Percentiles rank a stretch among this genome's conserved stretches.
Conservation (phyloP, 1,284 basidiomycete genomes). For the Inonotus obliquus region DNA sequence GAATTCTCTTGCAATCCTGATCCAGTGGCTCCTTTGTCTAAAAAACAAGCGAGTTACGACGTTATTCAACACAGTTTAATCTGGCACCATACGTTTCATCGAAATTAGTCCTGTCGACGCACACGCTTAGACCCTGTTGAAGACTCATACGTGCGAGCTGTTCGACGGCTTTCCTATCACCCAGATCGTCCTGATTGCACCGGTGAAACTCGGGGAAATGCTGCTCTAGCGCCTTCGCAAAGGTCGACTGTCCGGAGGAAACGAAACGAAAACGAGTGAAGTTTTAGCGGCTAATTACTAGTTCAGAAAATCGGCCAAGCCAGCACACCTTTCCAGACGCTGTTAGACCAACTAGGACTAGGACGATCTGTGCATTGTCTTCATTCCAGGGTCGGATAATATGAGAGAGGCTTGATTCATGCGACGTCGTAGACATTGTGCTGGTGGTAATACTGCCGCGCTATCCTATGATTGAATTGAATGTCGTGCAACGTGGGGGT, state of each 20-base stretch:
- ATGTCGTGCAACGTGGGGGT: not conserved
- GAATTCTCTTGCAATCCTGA: conserved; percentile 58
- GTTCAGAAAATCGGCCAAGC: not conserved
- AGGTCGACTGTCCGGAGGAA: conserved; percentile 49
- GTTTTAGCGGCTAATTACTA: not conserved
- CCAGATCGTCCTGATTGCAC: conserved; percentile 69
- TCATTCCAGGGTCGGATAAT: conserved; percentile 7
- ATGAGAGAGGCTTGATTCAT: not conserved
- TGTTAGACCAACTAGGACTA: conserved; percentile 66
- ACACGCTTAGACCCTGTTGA: conserved; percentile 53
- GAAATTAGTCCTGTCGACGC: conserved; percentile 71
- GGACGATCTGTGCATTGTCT: conserved; percentile 34
- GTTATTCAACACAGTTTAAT: not conserved
- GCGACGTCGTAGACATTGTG: not conserved
- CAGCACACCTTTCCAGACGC: conserved; percentile 61
- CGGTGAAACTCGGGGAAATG: conserved; percentile 54
- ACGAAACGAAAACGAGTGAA: not conserved
- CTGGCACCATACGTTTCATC: conserved; percentile 42
- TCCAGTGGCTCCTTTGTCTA: conserved; percentile 69
- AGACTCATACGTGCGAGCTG: conserved; percentile 46
- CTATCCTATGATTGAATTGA: not conserved
- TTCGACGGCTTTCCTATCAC: conserved; percentile 53
- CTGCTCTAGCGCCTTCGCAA: conserved; percentile 56
- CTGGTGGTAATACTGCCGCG: not conserved
- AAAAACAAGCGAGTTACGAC: not conserved